Evolutionary conservation across 805 yeast species (phyloP), one percentile per base, ranked within the genome.

Genomic region (Blastobotrys mokoenaii): DNA sequence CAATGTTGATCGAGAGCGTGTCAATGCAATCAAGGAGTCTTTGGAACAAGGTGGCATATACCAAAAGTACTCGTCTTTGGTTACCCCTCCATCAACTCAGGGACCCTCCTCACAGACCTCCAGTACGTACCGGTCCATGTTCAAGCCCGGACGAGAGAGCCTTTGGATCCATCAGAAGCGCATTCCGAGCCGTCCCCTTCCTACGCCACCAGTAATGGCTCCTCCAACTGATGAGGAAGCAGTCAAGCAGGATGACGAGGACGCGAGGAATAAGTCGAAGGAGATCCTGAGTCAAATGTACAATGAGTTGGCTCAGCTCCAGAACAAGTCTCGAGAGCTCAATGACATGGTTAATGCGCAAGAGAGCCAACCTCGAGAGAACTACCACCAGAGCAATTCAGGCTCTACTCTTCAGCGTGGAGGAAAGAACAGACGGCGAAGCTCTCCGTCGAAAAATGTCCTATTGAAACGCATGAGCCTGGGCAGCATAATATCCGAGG

Each of bases 221-320:
- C 15, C 32, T 12, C 17, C 30, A 11, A 12, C 32, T 12, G 18
- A 11, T 12, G 15, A 20, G 11, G 15, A 20, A 20, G 15, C n/a
- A 3, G 20, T 6, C 3, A 14, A 22, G 33, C 18, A 27, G 8
- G 18, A 27, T 12, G 18, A 38, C 12, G 27, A 22, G 27, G 27
- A 22, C 8, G 8, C 27, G 27, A 25, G 49, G 9, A 11, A 17
- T 15, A 31, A 33, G 43, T 51, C 51, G 11, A 56, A 54, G 10
- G 27, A 40, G 38, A 48, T 55, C 15, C 47, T 55, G 18, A 45
- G 45, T 30, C 50, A 52, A 33, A 55, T 55, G 57, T 52, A 53
- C 49, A 42, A 38, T 3, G 59, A 54, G 29, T 36, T 55, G 41
- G 54, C 49, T 18, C 51, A 51, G 40, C 46, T 55, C 20, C 55